phyloP scores from a whole-genome alignment of 176 grass and related monocot species.

The Cymbopogon citratus region DNA sequence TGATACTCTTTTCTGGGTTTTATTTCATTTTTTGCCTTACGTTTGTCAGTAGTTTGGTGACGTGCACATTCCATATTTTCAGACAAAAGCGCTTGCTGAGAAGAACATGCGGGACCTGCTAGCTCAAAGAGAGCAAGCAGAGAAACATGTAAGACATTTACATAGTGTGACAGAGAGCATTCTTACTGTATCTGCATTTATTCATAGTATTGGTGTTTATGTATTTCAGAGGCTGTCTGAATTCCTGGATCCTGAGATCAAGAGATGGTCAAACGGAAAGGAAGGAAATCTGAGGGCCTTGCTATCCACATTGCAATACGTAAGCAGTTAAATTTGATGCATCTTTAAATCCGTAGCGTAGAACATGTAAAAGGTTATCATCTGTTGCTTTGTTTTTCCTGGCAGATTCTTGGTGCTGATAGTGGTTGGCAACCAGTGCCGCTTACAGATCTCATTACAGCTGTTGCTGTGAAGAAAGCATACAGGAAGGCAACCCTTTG shows the following conservation, averaged over 20 bases:
- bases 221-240: slow-evolving; percentile 84
- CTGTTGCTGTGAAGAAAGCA: slow-evolving; percentile 79
- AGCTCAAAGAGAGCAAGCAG: slow-evolving; percentile 92
- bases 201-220: slow-evolving; percentile 10
- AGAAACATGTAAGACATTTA: slow-evolving; percentile 68
- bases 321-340: not conserved
- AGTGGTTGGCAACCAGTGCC: slow-evolving; percentile 94
- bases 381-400: not conserved
- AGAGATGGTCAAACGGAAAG: slow-evolving; percentile 97
- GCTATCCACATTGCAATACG: slow-evolving; percentile 94
- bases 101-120: slow-evolving; percentile 78
- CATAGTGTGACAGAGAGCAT: not conserved
- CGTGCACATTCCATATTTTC: slow-evolving; percentile 24
- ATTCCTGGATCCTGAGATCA: slow-evolving; percentile 84
- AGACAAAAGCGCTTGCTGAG: slow-evolving; percentile 92
- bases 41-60: not conserved
- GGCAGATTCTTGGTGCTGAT: slow-evolving; percentile 77
- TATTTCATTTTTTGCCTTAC: not conserved
- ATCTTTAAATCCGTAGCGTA: not conserved
- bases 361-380: not conserved
- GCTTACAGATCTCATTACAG: slow-evolving; percentile 88
- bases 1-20: not conserved
- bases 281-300: slow-evolving; percentile 92
- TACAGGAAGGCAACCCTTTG: slow-evolving; percentile 92
- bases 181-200: not conserved